phyloP scores from a whole-genome alignment of 2,329 filamentous ascomycete species.

The Trichoderma cornu-damae region DNA sequence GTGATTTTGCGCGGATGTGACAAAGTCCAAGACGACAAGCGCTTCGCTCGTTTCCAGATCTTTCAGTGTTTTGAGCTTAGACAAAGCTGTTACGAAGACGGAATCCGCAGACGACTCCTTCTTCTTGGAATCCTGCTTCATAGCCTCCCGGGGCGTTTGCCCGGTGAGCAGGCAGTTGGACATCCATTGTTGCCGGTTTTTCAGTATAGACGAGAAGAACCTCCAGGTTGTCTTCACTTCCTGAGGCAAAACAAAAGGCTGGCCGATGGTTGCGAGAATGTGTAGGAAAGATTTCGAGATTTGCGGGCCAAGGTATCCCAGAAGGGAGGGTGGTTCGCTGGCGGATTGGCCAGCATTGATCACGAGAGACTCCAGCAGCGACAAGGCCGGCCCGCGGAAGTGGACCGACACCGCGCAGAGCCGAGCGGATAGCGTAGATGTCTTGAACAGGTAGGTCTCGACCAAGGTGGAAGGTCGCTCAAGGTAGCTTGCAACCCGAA shows the following conservation, averaged over 20 bases:
- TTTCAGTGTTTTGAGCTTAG: slow-evolving; percentile 61
- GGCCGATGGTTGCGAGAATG: slow-evolving; percentile 69
- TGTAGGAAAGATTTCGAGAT: slow-evolving; percentile 80
- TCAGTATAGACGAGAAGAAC: slow-evolving; percentile 79
- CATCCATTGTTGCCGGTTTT: slow-evolving; percentile 92
- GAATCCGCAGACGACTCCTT: slow-evolving; percentile 51
- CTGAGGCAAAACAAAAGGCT: slow-evolving; percentile 61
- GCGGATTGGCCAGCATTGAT: slow-evolving; percentile 59
- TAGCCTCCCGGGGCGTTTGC: slow-evolving; percentile 70
- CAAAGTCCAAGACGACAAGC: slow-evolving; percentile 76
- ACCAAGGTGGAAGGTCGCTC: slow-evolving; percentile 60
- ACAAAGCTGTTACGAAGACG: slow-evolving; percentile 68
- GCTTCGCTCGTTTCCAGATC: slow-evolving; percentile 60
- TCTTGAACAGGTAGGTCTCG: slow-evolving; percentile 76
- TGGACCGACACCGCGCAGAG: slow-evolving; percentile 65
- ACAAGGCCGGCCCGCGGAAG: slow-evolving; percentile 61
- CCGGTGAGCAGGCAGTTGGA: slow-evolving; percentile 89
- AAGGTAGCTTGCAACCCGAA: slow-evolving; percentile 64
- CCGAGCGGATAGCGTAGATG: slow-evolving; percentile 68
- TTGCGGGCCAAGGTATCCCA: slow-evolving; percentile 79
- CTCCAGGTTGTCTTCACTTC: slow-evolving; percentile 72
- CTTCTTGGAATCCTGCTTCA: slow-evolving; percentile 52
- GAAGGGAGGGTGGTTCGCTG: slow-evolving; percentile 84
- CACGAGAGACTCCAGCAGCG: slow-evolving; percentile 68
- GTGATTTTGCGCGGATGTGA: slow-evolving; percentile 82